Conservation (phyloP, 495 filamentous ascomycete species). For the Trichoderma parareesei region DNA sequence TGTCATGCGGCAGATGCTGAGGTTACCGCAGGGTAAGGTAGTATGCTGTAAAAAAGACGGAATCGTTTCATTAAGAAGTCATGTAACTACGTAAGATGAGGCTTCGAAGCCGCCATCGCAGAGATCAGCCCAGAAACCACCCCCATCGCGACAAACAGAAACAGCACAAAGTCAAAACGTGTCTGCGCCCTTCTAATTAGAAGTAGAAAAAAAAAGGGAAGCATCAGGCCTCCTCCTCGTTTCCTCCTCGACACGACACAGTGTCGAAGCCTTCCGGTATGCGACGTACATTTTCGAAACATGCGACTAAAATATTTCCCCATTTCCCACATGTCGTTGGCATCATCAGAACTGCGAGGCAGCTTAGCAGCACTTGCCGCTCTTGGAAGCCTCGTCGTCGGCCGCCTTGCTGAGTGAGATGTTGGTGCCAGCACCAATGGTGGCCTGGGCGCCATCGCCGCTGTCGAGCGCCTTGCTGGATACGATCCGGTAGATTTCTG, state of each 20-base stretch:
- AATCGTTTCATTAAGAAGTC: conserved; percentile 8
- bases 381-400: conserved; percentile 64
- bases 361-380: conserved; percentile 80
- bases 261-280: background rate
- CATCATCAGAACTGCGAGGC: conserved; percentile 9
- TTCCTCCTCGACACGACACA: conserved; percentile 12
- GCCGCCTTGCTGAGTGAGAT: conserved; percentile 76
- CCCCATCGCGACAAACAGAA: conserved; percentile 12
- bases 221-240: conserved; percentile 23
- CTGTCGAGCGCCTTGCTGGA: conserved; percentile 93
- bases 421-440: conserved; percentile 63
- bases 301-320: conserved; percentile 1
- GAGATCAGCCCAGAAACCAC: conserved; percentile 8
- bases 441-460: conserved; percentile 66
- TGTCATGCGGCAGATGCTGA: too few species aligned
- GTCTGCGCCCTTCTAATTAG: conserved; percentile 9
- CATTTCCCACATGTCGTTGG: background rate
- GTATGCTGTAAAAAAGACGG: background rate
- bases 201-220: conserved; percentile 17
- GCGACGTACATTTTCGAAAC: conserved; percentile 11
- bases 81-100: conserved; percentile 11
- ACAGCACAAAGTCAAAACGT: conserved; percentile 12
- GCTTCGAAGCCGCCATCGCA: background rate
- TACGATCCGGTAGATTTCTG: conserved; percentile 99
- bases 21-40: too few species aligned